Base-by-base conservation (phyloP, 148 eudicot genomes). In the Fallopia convolvulus region DNA sequence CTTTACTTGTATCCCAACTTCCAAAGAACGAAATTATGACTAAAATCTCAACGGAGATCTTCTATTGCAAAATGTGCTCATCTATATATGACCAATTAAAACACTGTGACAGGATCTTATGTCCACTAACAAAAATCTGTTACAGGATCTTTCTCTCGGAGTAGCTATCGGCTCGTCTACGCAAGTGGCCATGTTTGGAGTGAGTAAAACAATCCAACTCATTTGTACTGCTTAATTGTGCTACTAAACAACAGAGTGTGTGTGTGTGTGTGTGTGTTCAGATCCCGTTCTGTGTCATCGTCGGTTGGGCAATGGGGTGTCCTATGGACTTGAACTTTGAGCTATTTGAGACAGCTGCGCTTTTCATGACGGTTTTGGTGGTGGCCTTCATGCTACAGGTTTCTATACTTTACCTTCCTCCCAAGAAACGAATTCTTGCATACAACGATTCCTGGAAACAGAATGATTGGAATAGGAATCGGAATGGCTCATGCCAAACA, bases 371-470 rank as follows among this genome's bases (percentile, higher is more conserved):
- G 2, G 86, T 85, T 60, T 56, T 87, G 26, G 86, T 87, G 5
- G 90, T 87, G 13, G 85, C 88, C 42, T 85, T 85, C 77, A 82
- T 87, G 86, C 80, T 87, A 49, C 90, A 87, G 90, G 90, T 87
- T 70, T 72, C 49, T 42, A 44, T 32, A 52, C 17, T 7, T 4
- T 17, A 52, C 39, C 39, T 36, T 36, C 39, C 4, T 36, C 4
- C 2, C 39, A 36, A 36, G 26, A 56, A 56, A 56, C 10, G 26
- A 56, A 8, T 58, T 58, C 61, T n/a, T 55, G 61, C 9, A 8
- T 23, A 20, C 6, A 58, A 44, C 10, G 47, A 44, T 44, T 6
- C 10, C 47, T 6, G 47, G 10, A 6, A 6, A 5, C 9, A 1
- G 46, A 42, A 6, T 42, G 46, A 42, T 42, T 42, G 46, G 46